A percentile compares a stretch with the other conserved stretches of the same genome.
phyloP scores from a whole-genome alignment of 257 asterid species.

The Przewalskia tangutica region DNA sequence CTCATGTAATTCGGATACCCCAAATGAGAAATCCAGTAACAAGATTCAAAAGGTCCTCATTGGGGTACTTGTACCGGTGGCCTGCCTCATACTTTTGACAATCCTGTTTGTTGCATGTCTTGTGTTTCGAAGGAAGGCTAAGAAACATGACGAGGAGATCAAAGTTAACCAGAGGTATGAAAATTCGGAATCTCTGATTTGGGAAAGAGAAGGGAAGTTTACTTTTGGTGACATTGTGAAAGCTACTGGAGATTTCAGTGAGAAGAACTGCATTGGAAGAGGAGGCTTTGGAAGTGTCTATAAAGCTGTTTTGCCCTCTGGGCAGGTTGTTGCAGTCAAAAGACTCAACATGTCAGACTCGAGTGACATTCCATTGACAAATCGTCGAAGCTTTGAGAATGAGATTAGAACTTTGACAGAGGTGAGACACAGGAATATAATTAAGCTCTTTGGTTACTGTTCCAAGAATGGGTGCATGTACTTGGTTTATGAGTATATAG shows the following conservation, averaged over 20 bases:
- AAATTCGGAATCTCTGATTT: conserved; percentile 41
- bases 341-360: conserved; percentile 58
- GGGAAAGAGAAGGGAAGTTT: conserved; percentile 73
- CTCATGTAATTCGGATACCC: conserved; percentile 27
- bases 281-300: conserved; percentile 90
- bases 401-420: conserved; percentile 75
- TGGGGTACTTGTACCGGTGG: conserved; percentile 36
- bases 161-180: conserved; percentile 15
- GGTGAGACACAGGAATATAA: conserved; percentile 80
- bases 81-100: conserved; percentile 33
- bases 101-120: conserved; percentile 19
- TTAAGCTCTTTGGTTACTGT: conserved; percentile 80
- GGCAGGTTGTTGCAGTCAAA: conserved; percentile 71
- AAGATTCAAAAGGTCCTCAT: conserved; percentile 32
- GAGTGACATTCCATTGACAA: conserved; percentile 34
- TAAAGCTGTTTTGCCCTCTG: conserved; percentile 46
- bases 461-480: conserved; percentile 62
- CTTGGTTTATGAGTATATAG: conserved; percentile 80
- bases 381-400: conserved; percentile 56
- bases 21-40: conserved; percentile 21
- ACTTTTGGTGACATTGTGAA: conserved; percentile 59
- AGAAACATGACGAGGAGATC: conserved; percentile 32
- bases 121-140: conserved; percentile 22
- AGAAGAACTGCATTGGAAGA: conserved; percentile 59
- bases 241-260: conserved; percentile 65